Evolutionary conservation across 768 basidiomycete species (phyloP).

Genomic region (Royoungia palumana): DNA sequence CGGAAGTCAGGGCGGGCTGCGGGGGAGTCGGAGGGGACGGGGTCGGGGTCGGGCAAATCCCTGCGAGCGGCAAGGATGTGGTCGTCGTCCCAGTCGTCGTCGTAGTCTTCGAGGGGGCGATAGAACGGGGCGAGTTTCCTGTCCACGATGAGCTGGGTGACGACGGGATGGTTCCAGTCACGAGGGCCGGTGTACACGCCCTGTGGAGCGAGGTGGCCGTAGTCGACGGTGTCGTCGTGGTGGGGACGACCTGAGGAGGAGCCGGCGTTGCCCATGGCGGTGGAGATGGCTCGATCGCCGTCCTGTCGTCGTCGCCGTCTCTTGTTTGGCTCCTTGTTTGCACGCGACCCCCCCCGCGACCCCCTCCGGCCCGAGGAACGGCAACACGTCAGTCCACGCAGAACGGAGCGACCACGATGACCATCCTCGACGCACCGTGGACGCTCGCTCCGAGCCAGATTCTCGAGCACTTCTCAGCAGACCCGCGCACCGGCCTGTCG

Average conservation of each 20-base stretch:
- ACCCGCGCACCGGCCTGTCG: conserved; percentile 60
- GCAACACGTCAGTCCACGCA: conserved; percentile 10
- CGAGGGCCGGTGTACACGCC: conserved; percentile 80
- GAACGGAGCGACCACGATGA: conserved; percentile 3
- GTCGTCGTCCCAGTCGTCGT: conserved; percentile 84
- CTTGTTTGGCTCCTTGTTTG: conserved; percentile 26
- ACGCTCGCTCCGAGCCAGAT: conserved; percentile 65
- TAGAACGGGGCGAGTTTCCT: conserved; percentile 94
- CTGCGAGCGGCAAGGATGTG: conserved; percentile 80
- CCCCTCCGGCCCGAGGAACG: conserved; percentile 11
- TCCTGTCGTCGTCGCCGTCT: conserved; percentile 1
- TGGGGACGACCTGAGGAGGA: conserved; percentile 71
- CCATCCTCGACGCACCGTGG: conserved; percentile 74
- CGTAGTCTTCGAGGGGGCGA: conserved; percentile 91
- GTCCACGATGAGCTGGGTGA: conserved; percentile 83
- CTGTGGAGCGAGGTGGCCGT: conserved; percentile 74
- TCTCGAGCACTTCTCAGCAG: conserved; percentile 69
- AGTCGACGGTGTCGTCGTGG: conserved; percentile 83
- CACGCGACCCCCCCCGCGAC: conserved; percentile 13
- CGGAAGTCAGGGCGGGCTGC: conserved; percentile 33
- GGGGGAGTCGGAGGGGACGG: conserved; percentile 36
- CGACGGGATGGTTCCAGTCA: conserved; percentile 88
- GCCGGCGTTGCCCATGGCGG: conserved; percentile 74
- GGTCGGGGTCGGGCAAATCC: conserved; percentile 55
- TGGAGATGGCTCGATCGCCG: conserved; percentile 4